Evolutionary conservation across 306 rosid species (phyloP).

Genomic region (Spatholobus suberectus): DNA sequence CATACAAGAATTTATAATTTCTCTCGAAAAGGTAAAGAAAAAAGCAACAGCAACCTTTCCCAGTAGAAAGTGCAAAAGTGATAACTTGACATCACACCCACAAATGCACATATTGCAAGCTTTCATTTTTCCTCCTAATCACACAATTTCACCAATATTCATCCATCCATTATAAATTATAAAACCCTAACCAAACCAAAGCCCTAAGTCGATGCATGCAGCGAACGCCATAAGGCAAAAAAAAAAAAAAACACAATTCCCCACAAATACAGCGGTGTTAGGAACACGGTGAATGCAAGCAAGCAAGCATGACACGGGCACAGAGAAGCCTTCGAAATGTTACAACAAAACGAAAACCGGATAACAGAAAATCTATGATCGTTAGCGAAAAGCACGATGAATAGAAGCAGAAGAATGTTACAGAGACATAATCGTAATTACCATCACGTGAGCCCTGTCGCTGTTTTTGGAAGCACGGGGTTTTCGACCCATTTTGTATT

Average conservation of each 20-base stretch:
- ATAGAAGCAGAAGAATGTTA: background rate
- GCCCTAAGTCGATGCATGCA: slow-evolving; percentile 5
- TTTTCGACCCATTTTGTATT: slow-evolving; percentile 47
- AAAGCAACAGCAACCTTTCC: slow-evolving; percentile 15
- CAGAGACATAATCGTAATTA: background rate
- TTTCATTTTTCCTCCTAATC: background rate
- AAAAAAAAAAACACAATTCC: background rate
- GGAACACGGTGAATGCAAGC: background rate
- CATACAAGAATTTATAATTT: background rate
- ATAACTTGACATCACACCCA: background rate
- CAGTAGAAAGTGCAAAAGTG: background rate
- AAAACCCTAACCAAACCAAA: slow-evolving; percentile 39
- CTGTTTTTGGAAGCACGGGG: slow-evolving; percentile 11
- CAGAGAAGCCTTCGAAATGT: background rate
- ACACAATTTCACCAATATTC: background rate
- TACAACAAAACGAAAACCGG: background rate
- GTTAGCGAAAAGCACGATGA: background rate
- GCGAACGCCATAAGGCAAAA: background rate
- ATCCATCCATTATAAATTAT: background rate
- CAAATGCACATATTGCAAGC: background rate
- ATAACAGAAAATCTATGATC: background rate
- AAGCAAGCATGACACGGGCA: background rate
- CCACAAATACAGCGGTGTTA: background rate
- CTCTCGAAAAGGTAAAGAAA: background rate
- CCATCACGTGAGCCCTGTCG: background rate